Evolutionary conservation across 1,284 basidiomycete species (phyloP), one percentile per base, ranked within the genome.

Genomic region (Inonotus hispidus): DNA sequence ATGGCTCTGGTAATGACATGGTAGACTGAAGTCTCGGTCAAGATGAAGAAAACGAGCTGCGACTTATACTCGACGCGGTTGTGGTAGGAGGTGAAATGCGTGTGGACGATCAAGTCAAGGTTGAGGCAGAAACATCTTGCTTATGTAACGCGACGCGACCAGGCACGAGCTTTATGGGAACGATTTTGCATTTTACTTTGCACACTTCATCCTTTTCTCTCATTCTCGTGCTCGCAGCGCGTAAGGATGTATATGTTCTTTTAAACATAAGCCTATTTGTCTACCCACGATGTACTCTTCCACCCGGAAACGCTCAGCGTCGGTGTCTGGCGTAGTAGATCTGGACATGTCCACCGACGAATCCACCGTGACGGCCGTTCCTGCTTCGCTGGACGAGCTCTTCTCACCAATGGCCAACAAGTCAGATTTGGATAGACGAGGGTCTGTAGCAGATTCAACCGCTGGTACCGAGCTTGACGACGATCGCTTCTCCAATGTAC

Each of bases 401-500:
- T n/a, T 62, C 47, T 62, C 60, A 21, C 60, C 56, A 2, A 49
- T 25, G 1, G 32, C 43, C 14, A 46, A 38, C 38, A 19, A 29
- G 10, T 29, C 45, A 3, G 41, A 60, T 3, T 19, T n/a, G 29
- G 53, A 52, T 8, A 47, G 52, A 58, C 49, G 45, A 43, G 43
- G 49, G n/a, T 53, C 60, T 35, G 35, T 55, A 4, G 64, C 61
- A n/a, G 57, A 52, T 23, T 41, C 57, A 39, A 16, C 23, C 11
- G 37, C 19, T 23, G 67, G 66, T 35, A 63, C 67, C 25, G 63
- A 63, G 38, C 63, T 63, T 7, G 83, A 88, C 66, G 87, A 89
- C 60, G 81, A 84, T 50, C 73, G 73, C 29, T 82, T 85, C 64
- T 85, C 84, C 10, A 81, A 82, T 3, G 78, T 86, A 29, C 71